phyloP scores from a whole-genome alignment of 2,329 filamentous ascomycete species.

The Lasiodiplodia citricola region DNA sequence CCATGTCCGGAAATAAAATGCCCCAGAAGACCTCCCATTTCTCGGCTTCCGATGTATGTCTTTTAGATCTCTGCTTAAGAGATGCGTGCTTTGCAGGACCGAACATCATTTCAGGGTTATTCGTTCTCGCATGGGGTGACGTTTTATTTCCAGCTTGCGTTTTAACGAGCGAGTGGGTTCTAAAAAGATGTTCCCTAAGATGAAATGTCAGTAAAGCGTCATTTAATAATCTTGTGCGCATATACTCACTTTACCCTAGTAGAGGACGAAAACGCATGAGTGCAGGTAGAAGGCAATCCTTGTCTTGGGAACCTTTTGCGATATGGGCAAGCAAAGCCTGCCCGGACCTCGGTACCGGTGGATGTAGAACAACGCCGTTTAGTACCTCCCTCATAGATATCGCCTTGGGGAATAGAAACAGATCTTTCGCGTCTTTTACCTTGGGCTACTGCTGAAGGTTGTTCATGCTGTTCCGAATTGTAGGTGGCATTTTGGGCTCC shows the following conservation, averaged over 20 bases:
- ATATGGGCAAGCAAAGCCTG: background rate
- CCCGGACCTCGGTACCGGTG: background rate
- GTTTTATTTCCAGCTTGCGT: background rate
- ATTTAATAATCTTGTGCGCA: accelerated
- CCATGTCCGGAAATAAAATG: background rate
- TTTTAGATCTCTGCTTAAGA: background rate
- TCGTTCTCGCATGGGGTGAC: background rate
- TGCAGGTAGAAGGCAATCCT: background rate
- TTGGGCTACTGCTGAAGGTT: background rate
- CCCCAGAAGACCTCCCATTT: background rate
- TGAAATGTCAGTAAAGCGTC: accelerated
- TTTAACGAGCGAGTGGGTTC: background rate
- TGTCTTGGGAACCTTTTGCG: background rate
- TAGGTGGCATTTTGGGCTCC: background rate
- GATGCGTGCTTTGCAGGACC: background rate
- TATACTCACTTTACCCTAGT: background rate
- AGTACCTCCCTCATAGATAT: background rate
- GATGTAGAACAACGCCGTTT: background rate
- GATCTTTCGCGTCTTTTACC: background rate
- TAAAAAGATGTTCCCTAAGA: background rate
- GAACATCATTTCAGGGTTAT: background rate
- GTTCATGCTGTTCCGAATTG: background rate
- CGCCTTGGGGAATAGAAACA: background rate
- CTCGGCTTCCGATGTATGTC: background rate
- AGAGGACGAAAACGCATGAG: background rate